Base-by-base conservation (phyloP, 129 eudicot genomes). In the Tagetes patula region DNA sequence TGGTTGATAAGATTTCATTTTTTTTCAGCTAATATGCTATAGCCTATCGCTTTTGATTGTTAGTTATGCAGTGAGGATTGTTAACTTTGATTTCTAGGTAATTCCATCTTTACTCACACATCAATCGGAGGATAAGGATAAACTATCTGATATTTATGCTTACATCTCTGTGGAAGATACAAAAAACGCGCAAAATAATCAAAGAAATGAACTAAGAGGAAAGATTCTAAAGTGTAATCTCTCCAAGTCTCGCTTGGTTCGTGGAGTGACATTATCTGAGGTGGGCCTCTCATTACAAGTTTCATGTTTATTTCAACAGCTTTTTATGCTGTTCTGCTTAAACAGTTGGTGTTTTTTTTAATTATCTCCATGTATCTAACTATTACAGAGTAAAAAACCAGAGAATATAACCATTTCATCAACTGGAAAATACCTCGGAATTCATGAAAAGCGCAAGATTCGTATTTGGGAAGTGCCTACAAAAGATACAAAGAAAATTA, bases 381-480 rank as follows among this genome's bases (percentile, higher is more conserved):
- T 55, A 5, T 69, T 65, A 46, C 91, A 94, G 98, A 88, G 82
- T 76, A 14, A 47, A 73, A 78, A 68, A 63, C 93, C 98, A 11
- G 86, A 80, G 55, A 70, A 52, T 0, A 55, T 94, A 73, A 77
- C 84, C 50, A 71, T 82, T 55, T 84, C 92, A 54, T 71, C 96
- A 32, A 79, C 65, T 43, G 98, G 98, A 32, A 77, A 82, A 54
- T 94, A 82, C 80, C 71, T 94, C 33, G 98, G 97, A 12, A 71
- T 84, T 14, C 54, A 30, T 53, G 92, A 80, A 65, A 94, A 83
- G 69, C 89, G 86, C 78, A 90, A 84, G 70, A 65, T 90, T 63
- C 81, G 85, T 8, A 83, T 94, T 69, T 94, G 98, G 98, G 88
- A 87, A 81, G 93, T 86, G 40, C 97, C 97, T 56, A 70, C 61